phyloP scores from a whole-genome alignment of 2,329 filamentous ascomycete species.

The Rhexocercosporidium sp. region DNA sequence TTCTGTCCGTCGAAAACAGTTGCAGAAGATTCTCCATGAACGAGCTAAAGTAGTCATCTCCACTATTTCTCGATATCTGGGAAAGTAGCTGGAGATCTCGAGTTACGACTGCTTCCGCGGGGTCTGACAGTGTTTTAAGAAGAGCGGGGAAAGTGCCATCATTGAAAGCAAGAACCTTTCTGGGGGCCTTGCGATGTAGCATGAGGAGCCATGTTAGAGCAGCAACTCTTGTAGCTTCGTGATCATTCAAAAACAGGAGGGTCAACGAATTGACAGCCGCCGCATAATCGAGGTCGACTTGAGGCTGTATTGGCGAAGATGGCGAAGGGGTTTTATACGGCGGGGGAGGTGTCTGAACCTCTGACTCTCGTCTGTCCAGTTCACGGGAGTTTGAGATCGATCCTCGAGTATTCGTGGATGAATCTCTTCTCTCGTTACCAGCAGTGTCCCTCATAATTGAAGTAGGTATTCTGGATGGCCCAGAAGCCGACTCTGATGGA shows the following conservation, averaged over 20 bases:
- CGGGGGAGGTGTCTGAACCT: slow-evolving; percentile 55
- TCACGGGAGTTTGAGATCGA: slow-evolving; percentile 52
- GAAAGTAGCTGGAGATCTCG: slow-evolving; percentile 92
- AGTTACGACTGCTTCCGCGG: slow-evolving; percentile 93
- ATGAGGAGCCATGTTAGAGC: slow-evolving; percentile 97
- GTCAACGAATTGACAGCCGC: slow-evolving; percentile 93
- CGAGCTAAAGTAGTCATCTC: slow-evolving; percentile 95
- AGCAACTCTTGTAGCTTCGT: slow-evolving; percentile 93
- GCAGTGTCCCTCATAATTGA: slow-evolving; percentile 44
- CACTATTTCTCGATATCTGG: slow-evolving; percentile 94
- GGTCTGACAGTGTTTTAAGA: slow-evolving; percentile 94
- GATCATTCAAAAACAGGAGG: slow-evolving; percentile 91
- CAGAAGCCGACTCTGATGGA: slow-evolving; percentile 46
- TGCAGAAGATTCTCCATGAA: slow-evolving; percentile 98
- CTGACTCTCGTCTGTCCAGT: slow-evolving; percentile 57
- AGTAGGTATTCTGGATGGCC: slow-evolving; percentile 49
- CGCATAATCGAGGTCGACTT: slow-evolving; percentile 88
- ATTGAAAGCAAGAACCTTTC: slow-evolving; percentile 92
- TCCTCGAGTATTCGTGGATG: slow-evolving; percentile 40
- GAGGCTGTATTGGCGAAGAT: slow-evolving; percentile 50
- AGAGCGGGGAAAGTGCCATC: slow-evolving; percentile 96
- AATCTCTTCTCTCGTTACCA: slow-evolving; percentile 40
- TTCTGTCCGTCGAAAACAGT: slow-evolving; percentile 92
- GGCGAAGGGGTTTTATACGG: slow-evolving; percentile 37
- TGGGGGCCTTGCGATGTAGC: slow-evolving; percentile 93